Evolutionary conservation across 345 rosid genomes (phyloP), one percentile per base, ranked within the genome.

Genomic region (Acer negundo): DNA sequence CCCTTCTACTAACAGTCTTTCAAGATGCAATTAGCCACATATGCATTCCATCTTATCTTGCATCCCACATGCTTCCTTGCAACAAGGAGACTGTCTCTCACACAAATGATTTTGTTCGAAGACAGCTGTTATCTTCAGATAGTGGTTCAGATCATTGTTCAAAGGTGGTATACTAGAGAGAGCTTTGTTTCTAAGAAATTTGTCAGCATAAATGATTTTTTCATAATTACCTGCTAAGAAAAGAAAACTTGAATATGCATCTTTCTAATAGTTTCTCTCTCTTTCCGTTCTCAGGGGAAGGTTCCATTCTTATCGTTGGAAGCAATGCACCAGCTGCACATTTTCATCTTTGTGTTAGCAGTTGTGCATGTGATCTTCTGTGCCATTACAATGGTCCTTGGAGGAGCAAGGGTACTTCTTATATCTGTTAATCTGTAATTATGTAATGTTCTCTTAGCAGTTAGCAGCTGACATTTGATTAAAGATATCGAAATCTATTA

Each of bases 291-390:
- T 28, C 51, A 91, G 97, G 97, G 97, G 69, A 74, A 80, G 81
- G 89, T 81, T 80, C 94, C 91, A 1, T 65, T 92, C 62, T 67
- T 95, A 69, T 85, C 97, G 10, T 22, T 87, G 83, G 97, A 95
- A 85, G 97, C 95, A 8, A 72, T 95, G 68, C 95, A 95, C 83
- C 93, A 95, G 62, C 90, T 95, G 65, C 99, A 95, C 81, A 93
- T 90, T 63, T 93, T 93, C 75, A 88, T 95, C 80, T 95, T 95
- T 75, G 97, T 91, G 12, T 51, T 95, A 82, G 98, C 98, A 20
- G 84, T 95, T 63, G 88, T 92, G 64, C 98, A 95, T 49, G 94
- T 87, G 46, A 77, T 90, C 78, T 95, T 92, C 83, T 95, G 98
- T 47, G 94, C 75, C 64, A 73, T 84, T 28, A 95, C 97, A 7